Conservation (phyloP, 768 basidiomycete genomes). For the Boletus subcaerulescens region DNA sequence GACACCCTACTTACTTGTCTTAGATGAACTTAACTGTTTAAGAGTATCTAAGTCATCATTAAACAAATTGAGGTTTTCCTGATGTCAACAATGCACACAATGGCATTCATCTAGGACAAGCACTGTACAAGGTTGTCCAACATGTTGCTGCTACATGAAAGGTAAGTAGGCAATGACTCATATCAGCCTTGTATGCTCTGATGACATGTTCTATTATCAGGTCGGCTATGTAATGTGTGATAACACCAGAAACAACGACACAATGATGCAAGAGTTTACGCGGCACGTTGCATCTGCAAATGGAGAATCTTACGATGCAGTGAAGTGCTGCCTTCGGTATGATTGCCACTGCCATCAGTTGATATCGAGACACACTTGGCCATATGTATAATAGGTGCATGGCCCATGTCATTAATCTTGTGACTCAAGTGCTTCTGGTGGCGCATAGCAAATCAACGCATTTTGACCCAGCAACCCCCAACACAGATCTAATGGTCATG, state of each 20-base stretch:
- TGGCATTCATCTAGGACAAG: conserved; percentile 19
- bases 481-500: not conserved
- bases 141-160: conserved; percentile 20
- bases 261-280: not conserved
- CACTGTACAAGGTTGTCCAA: conserved; percentile 35
- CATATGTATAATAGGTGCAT: not conserved
- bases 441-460: not conserved
- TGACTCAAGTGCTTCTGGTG: not conserved
- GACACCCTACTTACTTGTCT: no score
- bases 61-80: no score
- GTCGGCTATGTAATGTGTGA: conserved; percentile 15
- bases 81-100: conserved; percentile 37
- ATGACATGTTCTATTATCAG: not conserved
- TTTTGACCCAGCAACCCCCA: not conserved
- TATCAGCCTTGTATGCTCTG: no score
- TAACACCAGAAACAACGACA: conserved; percentile 6
- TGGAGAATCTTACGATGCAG: not conserved
- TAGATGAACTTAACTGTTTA: no score
- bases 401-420: conserved; percentile 3
- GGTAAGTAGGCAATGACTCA: not conserved
- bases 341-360: no score
- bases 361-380: no score
- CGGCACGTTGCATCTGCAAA: conserved; percentile 11
- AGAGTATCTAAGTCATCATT: no score
- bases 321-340: not conserved